phyloP scores from a whole-genome alignment of 495 filamentous ascomycete species.

The Talaromyces adpressus region DNA sequence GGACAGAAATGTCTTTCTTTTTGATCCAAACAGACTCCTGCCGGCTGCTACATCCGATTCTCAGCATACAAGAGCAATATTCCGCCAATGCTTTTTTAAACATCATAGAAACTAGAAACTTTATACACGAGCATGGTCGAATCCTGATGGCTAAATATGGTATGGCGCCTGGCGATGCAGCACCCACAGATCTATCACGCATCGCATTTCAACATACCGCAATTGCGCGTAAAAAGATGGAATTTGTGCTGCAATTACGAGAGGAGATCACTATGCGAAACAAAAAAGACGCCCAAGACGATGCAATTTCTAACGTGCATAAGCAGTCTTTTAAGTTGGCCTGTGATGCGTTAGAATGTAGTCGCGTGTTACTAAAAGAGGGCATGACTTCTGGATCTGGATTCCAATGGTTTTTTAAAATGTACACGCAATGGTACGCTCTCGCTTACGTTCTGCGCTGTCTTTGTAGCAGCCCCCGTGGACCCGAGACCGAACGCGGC shows the following conservation, averaged over 20 bases:
- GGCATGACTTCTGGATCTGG: slow-evolving; percentile 21
- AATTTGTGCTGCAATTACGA: slow-evolving; percentile 23
- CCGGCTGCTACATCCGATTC: slow-evolving; percentile 18
- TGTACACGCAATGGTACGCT: slow-evolving; percentile 51
- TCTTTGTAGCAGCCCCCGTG: slow-evolving; percentile 31
- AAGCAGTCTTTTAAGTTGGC: slow-evolving; percentile 15
- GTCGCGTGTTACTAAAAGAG: slow-evolving; percentile 34
- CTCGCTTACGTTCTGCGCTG: slow-evolving; percentile 46
- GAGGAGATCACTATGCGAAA: slow-evolving; percentile 15
- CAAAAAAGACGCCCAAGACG: slow-evolving; percentile 7
- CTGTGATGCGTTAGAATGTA: slow-evolving; percentile 30
- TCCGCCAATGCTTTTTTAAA: slow-evolving; percentile 13
- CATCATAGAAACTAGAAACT: slow-evolving; percentile 31
- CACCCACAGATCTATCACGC: slow-evolving; percentile 33
- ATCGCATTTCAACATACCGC: slow-evolving; percentile 41
- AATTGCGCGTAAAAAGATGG: slow-evolving; percentile 19
- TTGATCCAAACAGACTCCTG: slow-evolving; percentile 45
- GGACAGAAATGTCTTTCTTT: slow-evolving; percentile 73
- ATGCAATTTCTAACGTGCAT: slow-evolving; percentile 28
- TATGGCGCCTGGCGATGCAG: slow-evolving; percentile 10
- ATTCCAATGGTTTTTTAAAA: slow-evolving; percentile 50
- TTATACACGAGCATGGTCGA: slow-evolving; percentile 31
- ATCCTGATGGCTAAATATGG: slow-evolving; percentile 30
- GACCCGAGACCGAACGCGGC: slow-evolving; percentile 36
- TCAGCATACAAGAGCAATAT: slow-evolving; percentile 8